A percentile compares a stretch with the other conserved stretches of the same genome.
Conservation (phyloP, 2,329 filamentous ascomycete species). For the Ampelomyces quisqualis region DNA sequence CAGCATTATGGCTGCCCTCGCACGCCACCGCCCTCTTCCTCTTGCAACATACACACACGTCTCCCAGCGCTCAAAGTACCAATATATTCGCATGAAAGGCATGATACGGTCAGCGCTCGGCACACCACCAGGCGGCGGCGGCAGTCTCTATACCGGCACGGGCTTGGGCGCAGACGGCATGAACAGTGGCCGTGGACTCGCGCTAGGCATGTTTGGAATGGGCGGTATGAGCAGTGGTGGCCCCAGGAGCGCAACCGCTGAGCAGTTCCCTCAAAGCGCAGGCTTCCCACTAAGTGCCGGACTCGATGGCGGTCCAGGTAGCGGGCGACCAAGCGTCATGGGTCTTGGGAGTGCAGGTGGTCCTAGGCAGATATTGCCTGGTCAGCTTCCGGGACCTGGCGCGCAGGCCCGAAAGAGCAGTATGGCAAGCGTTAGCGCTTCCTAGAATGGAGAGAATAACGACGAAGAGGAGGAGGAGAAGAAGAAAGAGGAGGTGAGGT, state of each 20-base stretch:
- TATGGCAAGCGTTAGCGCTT: conserved; percentile 28
- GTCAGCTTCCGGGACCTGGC: conserved; percentile 39
- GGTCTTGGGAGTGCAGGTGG: conserved; percentile 24
- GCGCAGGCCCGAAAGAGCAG: conserved; percentile 36
- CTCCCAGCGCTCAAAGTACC: conserved; percentile 56
- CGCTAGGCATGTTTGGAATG: conserved; percentile 30
- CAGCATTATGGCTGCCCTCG: conserved; percentile 76
- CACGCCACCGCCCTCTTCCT: conserved; percentile 75
- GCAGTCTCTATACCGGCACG: conserved; percentile 26
- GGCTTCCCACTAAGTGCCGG: conserved; percentile 36
- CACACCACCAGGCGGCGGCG: conserved; percentile 39
- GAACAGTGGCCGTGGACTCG: conserved; percentile 25
- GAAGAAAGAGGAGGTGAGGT: not conserved
- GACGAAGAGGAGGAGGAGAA: not conserved
- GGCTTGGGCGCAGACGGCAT: conserved; percentile 26
- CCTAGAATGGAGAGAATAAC: conserved; percentile 6
- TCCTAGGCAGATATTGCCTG: conserved; percentile 41
- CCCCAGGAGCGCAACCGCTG: conserved; percentile 30
- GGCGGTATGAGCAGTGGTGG: conserved; percentile 19
- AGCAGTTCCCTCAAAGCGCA: conserved; percentile 35
- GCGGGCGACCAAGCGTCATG: conserved; percentile 36
- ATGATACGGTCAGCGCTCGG: conserved; percentile 62
- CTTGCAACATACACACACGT: conserved; percentile 65
- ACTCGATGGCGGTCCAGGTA: conserved; percentile 28
- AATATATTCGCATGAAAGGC: conserved; percentile 63